phyloP scores from a whole-genome alignment of 1,284 basidiomycete genomes.

The Amylostereum areolatum region DNA sequence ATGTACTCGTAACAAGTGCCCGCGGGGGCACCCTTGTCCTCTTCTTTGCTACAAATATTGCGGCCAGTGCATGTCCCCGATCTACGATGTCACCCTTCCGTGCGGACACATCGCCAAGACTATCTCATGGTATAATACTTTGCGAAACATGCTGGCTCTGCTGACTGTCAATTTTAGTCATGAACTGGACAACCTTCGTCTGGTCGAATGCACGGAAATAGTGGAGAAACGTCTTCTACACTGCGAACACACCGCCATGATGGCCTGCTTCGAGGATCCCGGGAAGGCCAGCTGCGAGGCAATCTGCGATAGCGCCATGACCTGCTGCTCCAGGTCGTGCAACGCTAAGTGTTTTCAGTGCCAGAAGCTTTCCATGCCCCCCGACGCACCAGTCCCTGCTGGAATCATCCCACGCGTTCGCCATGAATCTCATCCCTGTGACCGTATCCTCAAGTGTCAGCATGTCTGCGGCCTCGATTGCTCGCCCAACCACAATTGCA shows the following conservation, averaged over 20 bases:
- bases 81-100: slow-evolving; percentile 44
- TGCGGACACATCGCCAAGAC: slow-evolving; percentile 50
- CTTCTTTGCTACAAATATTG: slow-evolving; percentile 49
- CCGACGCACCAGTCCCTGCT: slow-evolving; percentile 12
- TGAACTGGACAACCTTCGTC: slow-evolving; percentile 36
- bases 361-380: slow-evolving; percentile 20
- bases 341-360: slow-evolving; percentile 45
- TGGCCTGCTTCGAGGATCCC: slow-evolving; percentile 45
- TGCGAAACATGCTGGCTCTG: too few species aligned
- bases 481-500: slow-evolving; percentile 45
- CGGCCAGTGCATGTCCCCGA: slow-evolving; percentile 48
- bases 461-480: slow-evolving; percentile 51
- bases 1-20: slow-evolving; percentile 45
- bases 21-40: slow-evolving; percentile 54
- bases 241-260: slow-evolving; percentile 50
- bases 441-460: slow-evolving; percentile 48
- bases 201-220: slow-evolving; percentile 37
- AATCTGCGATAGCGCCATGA: slow-evolving; percentile 37
- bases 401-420: slow-evolving; percentile 19
- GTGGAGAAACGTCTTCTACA: slow-evolving; percentile 41
- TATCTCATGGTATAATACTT: slow-evolving; percentile 47
- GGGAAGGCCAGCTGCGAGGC: slow-evolving; percentile 32
- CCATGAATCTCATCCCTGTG: slow-evolving; percentile 48
- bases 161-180: slow-evolving; percentile 29
- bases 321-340: slow-evolving; percentile 54